Evolutionary conservation across 164 flowering plant genomes (phyloP), one percentile per base, ranked within the genome.

Genomic region (Sextonia rubra): DNA sequence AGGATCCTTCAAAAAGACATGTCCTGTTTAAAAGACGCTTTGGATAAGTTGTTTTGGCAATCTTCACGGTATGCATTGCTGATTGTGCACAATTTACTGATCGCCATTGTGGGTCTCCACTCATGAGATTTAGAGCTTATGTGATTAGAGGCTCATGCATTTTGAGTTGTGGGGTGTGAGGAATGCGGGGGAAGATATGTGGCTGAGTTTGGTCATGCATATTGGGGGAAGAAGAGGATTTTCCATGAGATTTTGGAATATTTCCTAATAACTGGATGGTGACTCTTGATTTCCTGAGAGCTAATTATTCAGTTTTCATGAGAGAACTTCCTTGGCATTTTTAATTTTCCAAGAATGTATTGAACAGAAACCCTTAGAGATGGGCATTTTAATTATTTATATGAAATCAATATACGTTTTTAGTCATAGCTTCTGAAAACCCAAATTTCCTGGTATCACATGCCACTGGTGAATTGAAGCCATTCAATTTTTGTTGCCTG

Each of bases 1-100:
- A 86, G 81, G 98, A 95, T 80, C 98, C 97, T 29, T 1, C 91
- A 18, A 95, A 91, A 84, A 78, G 98, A 5, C 98, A 95, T 75
- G 47, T 66, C 15, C 66, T 92, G 73, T 94, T 92, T 75, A 94
- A 84, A 68, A 90, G 30, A 26, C 75, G 75, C 47, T 72, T 27
- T 65, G 75, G 69, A 64, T 72, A 30, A 72, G 23, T 58, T 68
- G 4, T 17, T 68, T n/a, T 52, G 20, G 47, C 60, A 18, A 24
- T 29, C 52, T 60, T 25, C 49, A 70, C 22, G 66, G 73, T 70
- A 60, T 15, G 47, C 11, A 44, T 26, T 64, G 67, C 67, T 27
- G 37, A 63, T 26, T 8, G n/a, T 64, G 44, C 67, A 12, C 24
- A 9, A 12, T 27, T 62, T 5, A 4, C 14, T 12, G 12, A 12